Conservation (phyloP, 768 basidiomycete genomes). For the Suillus ampliporus region DNA sequence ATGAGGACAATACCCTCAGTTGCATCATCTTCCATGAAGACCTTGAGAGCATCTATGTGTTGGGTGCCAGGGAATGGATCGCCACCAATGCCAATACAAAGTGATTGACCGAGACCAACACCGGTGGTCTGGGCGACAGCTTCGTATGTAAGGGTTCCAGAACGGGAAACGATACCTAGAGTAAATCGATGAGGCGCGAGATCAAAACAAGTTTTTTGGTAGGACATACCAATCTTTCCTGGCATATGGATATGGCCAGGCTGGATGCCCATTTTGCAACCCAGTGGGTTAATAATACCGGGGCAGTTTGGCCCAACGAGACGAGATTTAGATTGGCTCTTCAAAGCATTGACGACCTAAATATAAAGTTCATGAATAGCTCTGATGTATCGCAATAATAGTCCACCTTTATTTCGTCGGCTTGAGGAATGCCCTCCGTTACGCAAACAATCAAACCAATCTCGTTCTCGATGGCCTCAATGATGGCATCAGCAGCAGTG, state of each 20-base stretch:
- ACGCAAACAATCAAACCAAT: conserved; percentile 98
- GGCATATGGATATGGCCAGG: conserved; percentile 98
- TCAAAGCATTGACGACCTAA: conserved; percentile 92
- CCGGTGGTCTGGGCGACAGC: conserved; percentile 97
- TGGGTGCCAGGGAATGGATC: conserved; percentile 97
- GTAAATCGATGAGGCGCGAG: neutral
- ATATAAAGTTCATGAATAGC: conserved; percentile 1
- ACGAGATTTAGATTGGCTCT: conserved; percentile 91
- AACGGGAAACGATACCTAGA: conserved; percentile 91
- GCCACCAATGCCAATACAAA: conserved; percentile 97
- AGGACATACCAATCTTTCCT: conserved; percentile 84
- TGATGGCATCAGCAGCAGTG: conserved; percentile 92
- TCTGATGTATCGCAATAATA: neutral
- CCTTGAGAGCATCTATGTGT: conserved; percentile 94
- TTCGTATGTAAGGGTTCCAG: conserved; percentile 97
- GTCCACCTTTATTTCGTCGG: conserved; percentile 89
- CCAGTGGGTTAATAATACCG: conserved; percentile 94
- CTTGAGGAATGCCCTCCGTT: conserved; percentile 98
- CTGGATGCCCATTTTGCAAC: conserved; percentile 99
- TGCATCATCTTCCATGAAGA: conserved; percentile 92
- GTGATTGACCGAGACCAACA: conserved; percentile 94
- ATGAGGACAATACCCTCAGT: conserved; percentile 99
- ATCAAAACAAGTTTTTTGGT: neutral
- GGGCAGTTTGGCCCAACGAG: conserved; percentile 99
- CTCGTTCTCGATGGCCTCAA: conserved; percentile 98